phyloP scores from a whole-genome alignment of 768 basidiomycete species.

The Leccinum fibrillosum region DNA sequence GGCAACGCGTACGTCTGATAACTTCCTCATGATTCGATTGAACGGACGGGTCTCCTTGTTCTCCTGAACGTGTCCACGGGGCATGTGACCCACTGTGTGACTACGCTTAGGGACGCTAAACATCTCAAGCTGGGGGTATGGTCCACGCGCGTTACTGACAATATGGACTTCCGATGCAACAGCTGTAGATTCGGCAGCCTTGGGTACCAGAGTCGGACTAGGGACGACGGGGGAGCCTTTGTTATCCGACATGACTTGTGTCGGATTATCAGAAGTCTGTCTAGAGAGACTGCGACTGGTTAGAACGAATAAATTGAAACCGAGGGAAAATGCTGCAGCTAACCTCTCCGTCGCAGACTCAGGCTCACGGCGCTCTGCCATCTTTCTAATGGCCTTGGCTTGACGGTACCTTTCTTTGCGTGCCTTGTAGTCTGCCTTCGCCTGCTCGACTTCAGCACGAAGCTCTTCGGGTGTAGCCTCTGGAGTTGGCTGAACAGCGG shows the following conservation, averaged over 20 bases:
- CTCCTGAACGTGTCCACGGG: slow-evolving; percentile 18
- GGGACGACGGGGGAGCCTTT: slow-evolving; percentile 1
- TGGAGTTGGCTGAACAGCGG: not conserved
- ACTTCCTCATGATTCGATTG: slow-evolving; percentile 51
- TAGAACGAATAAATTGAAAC: slow-evolving; percentile 5
- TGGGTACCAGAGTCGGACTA: slow-evolving; percentile 9
- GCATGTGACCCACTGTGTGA: slow-evolving; percentile 29
- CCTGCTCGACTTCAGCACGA: slow-evolving; percentile 51
- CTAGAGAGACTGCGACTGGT: slow-evolving; percentile 23
- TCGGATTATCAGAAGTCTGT: slow-evolving; percentile 21
- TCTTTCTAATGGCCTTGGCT: slow-evolving; percentile 50
- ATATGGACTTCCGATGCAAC: slow-evolving; percentile 37
- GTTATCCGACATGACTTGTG: slow-evolving; percentile 4
- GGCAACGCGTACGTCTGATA: slow-evolving; percentile 55
- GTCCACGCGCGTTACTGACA: slow-evolving; percentile 59
- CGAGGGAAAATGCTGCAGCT: not conserved
- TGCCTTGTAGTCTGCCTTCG: slow-evolving; percentile 63
- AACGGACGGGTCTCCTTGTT: slow-evolving; percentile 37
- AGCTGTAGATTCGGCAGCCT: slow-evolving; percentile 14
- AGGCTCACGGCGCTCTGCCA: slow-evolving; percentile 29
- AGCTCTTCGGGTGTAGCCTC: slow-evolving; percentile 24
- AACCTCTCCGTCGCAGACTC: slow-evolving; percentile 29
- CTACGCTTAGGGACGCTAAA: slow-evolving; percentile 50
- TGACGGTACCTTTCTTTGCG: slow-evolving; percentile 69
- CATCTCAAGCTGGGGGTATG: slow-evolving; percentile 63